These are phyloP conservation scores for Asterochloris sp. DNA, from an alignment of 139 green algal genomes.

Conservation along the genomic window DNA sequence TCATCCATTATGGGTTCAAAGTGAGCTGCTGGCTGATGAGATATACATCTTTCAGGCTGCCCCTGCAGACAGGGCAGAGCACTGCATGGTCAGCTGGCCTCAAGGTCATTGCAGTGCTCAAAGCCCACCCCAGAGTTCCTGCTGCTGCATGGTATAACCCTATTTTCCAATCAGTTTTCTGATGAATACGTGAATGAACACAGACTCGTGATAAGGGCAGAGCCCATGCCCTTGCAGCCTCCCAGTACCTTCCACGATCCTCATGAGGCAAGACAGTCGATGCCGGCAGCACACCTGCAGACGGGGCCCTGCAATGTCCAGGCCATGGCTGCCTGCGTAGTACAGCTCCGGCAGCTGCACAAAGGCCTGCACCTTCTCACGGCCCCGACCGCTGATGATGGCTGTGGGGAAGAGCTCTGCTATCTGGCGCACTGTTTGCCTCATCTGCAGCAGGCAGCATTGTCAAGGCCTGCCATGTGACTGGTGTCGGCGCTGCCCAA, in stretches of 20 bases:
- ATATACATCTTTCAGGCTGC: slow-evolving; percentile 3
- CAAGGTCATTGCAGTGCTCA: too few relatives aligned
- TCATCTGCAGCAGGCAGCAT: slow-evolving; percentile 53
- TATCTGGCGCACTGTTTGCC: slow-evolving; percentile 67
- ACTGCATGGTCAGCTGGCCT: too few relatives aligned
- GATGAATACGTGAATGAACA: too few relatives aligned
- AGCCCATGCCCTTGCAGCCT: too few relatives aligned
- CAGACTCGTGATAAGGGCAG: too few relatives aligned
- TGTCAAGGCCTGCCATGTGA: background rate
- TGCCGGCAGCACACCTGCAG: too few relatives aligned
- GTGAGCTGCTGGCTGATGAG: slow-evolving; percentile 80
- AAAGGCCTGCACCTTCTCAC: slow-evolving; percentile 92
- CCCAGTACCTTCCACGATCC: too few relatives aligned
- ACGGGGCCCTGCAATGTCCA: slow-evolving; percentile 90
- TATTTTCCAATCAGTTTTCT: too few relatives aligned
- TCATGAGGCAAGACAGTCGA: too few relatives aligned
- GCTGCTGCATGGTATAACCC: too few relatives aligned
- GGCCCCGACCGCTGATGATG: slow-evolving; percentile 89
- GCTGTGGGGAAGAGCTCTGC: slow-evolving; percentile 86
- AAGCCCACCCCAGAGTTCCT: too few relatives aligned
- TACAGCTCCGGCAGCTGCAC: slow-evolving; percentile 91
- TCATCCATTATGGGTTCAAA: slow-evolving; percentile 82
- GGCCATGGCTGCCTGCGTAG: slow-evolving; percentile 95
- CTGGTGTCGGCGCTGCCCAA: background rate
- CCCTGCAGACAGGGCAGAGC: too few relatives aligned